These are phyloP conservation scores for Penicillium palitans DNA, from an alignment of 2,329 filamentous ascomycete genomes.

Conservation along the genomic window DNA sequence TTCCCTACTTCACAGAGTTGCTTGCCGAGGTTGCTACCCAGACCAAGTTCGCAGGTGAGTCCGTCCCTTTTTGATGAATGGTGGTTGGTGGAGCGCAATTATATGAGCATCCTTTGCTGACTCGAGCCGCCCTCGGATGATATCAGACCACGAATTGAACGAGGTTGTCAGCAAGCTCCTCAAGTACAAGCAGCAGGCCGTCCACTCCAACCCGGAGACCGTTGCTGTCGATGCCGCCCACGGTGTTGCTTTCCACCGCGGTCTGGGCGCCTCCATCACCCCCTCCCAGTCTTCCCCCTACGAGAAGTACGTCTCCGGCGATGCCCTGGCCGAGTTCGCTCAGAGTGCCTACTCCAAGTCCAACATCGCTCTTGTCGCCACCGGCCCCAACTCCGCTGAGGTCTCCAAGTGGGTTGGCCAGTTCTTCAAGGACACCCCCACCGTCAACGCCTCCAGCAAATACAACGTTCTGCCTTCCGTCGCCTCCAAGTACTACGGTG, in stretches of 20 bases:
- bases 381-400: constrained; percentile 74
- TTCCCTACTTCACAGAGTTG: constrained; percentile 96
- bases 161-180: constrained; percentile 82
- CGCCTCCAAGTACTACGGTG: constrained; percentile 85
- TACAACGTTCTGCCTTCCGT: constrained; percentile 59
- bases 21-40: constrained; percentile 85
- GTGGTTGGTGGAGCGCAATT: constrained; percentile 1
- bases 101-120: constrained; percentile 17
- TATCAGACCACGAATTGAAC: constrained; percentile 78
- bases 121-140: constrained; percentile 7
- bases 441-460: constrained; percentile 50
- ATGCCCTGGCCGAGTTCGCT: constrained; percentile 73
- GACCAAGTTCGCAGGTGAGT: constrained; percentile 76
- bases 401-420: constrained; percentile 87
- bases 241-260: constrained; percentile 85
- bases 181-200: constrained; percentile 71
- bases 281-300: constrained; percentile 70
- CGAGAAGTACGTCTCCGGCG: constrained; percentile 72
- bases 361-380: constrained; percentile 89
- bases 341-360: constrained; percentile 78
- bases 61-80: constrained; percentile 3
- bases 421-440: constrained; percentile 77
- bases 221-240: constrained; percentile 86
- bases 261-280: constrained; percentile 77
- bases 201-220: constrained; percentile 62